Percentiles rank a stretch among this genome's conserved stretches.
Evolutionary conservation across 306 rosid species (phyloP).

Genomic region (Styphnolobium japonicum): DNA sequence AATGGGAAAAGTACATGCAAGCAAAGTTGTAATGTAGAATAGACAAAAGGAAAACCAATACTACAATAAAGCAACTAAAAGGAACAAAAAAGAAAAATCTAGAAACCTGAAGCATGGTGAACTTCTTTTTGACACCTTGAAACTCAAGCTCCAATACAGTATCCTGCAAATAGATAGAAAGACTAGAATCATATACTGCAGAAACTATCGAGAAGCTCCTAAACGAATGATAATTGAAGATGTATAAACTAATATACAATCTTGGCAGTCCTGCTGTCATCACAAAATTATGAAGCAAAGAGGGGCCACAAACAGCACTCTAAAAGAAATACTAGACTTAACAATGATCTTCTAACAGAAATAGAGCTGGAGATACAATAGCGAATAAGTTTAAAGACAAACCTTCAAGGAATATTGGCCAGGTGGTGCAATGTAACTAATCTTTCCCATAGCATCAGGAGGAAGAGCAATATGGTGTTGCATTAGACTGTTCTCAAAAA

Average conservation of each 20-base stretch:
- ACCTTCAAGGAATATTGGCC: constrained; percentile 97
- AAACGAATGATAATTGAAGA: neutral
- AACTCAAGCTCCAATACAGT: constrained; percentile 96
- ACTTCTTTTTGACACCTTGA: constrained; percentile 88
- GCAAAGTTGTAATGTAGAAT: constrained; percentile 8
- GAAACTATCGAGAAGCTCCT: constrained; percentile 1
- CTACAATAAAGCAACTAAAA: constrained; percentile 25
- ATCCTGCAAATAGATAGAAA: constrained; percentile 58
- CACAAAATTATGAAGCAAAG: neutral
- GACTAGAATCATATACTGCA: neutral
- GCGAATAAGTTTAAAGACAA: constrained; percentile 9
- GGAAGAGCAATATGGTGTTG: constrained; percentile 90
- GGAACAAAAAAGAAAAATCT: neutral
- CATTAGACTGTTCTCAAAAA: constrained; percentile 90
- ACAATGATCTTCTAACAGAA: constrained; percentile 2
- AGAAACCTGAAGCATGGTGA: constrained; percentile 96
- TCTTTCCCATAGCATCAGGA: constrained; percentile 97
- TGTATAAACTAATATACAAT: neutral
- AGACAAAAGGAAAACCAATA: neutral
- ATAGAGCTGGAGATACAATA: neutral
- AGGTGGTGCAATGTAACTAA: constrained; percentile 80
- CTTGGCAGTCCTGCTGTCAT: neutral
- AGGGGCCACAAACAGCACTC: constrained; percentile 5
- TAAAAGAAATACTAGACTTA: neutral
- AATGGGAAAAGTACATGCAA: constrained; percentile 25